Evolutionary conservation across 495 filamentous ascomycete species (phyloP), one percentile per base, ranked within the genome.

Genomic region (Tuber calosporum): DNA sequence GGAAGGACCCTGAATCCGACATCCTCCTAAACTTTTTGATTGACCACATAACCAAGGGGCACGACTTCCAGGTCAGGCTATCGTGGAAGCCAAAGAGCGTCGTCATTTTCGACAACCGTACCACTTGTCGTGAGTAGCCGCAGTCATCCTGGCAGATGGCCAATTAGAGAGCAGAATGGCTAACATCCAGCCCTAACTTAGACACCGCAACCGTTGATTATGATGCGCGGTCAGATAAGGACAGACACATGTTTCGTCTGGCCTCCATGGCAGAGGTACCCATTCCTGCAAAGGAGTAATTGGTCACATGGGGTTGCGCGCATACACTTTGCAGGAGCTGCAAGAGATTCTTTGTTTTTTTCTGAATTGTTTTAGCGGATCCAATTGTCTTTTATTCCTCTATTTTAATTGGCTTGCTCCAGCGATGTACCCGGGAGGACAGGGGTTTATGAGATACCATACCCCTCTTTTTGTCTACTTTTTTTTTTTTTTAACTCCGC

Each of bases 41-140:
- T 70, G 77, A 84, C 66, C 83, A 83, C 70, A 82, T 85, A 45
- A 76, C 79, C 22, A 80, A 72, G 70, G 83, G 83, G 11, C 83
- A 84, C 74, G 84, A 84, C 75, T 85, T 84, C 72, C 83, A 84
- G 69, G 82, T 82, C 30, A 80, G 84, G 58, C 76, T 84, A 38
- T 77, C 78, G 9, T 84, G 83, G 83, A 82, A 81, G 67, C 82
- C 82, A 67, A 80, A 79, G 36, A 82, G 80, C 37, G 83, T 84
- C 36, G 83, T 83, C 40, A 81, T 84, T 72, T 83, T 82, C 68
- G 83, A 84, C 82, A 88, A 88, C 74, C 85, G 87, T 42, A 84
- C 83, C 42, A 88, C 86, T 7, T 84, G 86, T 69, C 87, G 87
- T 88, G 84, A 81, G 87, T 84, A 53, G 39, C 53, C 26, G 53